A percentile compares a stretch with the other conserved stretches of the same genome.
phyloP scores from a whole-genome alignment of 352 stramenopile species.

The Pythium biforme region DNA sequence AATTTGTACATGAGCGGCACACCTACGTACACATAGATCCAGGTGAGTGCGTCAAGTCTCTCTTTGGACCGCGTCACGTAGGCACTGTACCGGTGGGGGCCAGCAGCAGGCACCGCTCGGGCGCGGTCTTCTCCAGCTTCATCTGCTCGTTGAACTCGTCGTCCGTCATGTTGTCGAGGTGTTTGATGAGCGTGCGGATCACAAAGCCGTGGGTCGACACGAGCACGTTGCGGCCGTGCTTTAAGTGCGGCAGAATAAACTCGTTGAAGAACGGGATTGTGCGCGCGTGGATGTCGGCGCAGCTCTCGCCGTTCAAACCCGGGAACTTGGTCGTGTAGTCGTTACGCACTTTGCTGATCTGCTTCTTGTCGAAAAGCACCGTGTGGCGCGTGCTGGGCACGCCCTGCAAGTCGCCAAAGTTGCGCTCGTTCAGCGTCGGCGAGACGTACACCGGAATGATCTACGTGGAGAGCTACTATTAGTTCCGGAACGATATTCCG shows the following conservation, averaged over 20 bases:
- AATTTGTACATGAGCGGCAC: slow-evolving; percentile 86
- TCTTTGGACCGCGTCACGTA: neutral
- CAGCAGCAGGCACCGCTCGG: slow-evolving; percentile 69
- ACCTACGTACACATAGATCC: slow-evolving; percentile 32
- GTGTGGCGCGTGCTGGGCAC: slow-evolving; percentile 77
- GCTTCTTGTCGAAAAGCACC: slow-evolving; percentile 67
- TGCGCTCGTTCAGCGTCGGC: slow-evolving; percentile 75
- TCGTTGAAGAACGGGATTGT: slow-evolving; percentile 76
- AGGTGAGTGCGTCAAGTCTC: too few relatives aligned
- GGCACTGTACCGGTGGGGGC: slow-evolving; percentile 57
- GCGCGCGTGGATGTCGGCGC: slow-evolving; percentile 74
- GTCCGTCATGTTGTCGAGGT: slow-evolving; percentile 78
- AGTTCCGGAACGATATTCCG: too few relatives aligned
- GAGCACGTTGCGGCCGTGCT: slow-evolving; percentile 70
- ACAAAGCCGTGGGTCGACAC: slow-evolving; percentile 83
- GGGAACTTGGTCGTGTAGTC: slow-evolving; percentile 81
- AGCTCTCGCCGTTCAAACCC: slow-evolving; percentile 77
- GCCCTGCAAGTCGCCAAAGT: slow-evolving; percentile 81
- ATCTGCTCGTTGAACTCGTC: slow-evolving; percentile 78
- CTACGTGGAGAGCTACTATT: too few relatives aligned
- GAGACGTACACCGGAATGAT: slow-evolving; percentile 81
- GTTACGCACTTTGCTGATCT: slow-evolving; percentile 78
- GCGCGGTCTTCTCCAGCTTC: slow-evolving; percentile 78
- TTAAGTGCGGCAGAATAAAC: slow-evolving; percentile 74
- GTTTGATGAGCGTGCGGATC: slow-evolving; percentile 84